Percentiles rank a stretch among this genome's conserved stretches.
These are phyloP conservation scores for Saccharomycopsis capsularis DNA, from an alignment of 805 yeast species.

Conservation along the genomic window DNA sequence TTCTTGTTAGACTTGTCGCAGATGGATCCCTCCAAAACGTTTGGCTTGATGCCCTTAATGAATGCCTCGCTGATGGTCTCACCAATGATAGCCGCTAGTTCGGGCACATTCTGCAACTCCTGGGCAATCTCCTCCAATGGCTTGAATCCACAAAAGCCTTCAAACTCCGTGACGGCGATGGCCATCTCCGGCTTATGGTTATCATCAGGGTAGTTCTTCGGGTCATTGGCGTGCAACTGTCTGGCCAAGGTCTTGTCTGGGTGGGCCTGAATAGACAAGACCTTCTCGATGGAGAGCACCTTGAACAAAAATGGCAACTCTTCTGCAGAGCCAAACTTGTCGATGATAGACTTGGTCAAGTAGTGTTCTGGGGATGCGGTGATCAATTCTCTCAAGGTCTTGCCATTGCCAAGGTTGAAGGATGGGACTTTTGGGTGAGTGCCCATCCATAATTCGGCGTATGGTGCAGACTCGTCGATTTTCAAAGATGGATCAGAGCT, in stretches of 20 bases:
- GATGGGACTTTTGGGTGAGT: constrained; percentile 93
- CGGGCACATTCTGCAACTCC: constrained; percentile 68
- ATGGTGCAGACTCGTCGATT: constrained; percentile 73
- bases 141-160: constrained; percentile 97
- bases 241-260: constrained; percentile 86
- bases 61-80: constrained; percentile 54
- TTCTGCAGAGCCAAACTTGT: constrained; percentile 57
- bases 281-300: constrained; percentile 88
- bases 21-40: constrained; percentile 41
- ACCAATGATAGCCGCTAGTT: constrained; percentile 55
- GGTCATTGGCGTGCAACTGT: constrained; percentile 72
- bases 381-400: constrained; percentile 62
- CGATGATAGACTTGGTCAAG: constrained; percentile 52
- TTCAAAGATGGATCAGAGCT: constrained; percentile 53
- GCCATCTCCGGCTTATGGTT: constrained; percentile 99
- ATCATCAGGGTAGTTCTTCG: constrained; percentile 92
- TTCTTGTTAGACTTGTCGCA: constrained; percentile 51
- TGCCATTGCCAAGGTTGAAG: constrained; percentile 43
- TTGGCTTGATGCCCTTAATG: constrained; percentile 37
- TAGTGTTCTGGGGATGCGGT: constrained; percentile 47
- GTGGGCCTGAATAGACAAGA: constrained; percentile 93
- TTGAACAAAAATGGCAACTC: constrained; percentile 91
- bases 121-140: constrained; percentile 73
- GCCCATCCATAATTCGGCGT: constrained; percentile 99
- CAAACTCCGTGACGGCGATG: constrained; percentile 89